Evolutionary conservation across 164 flowering plant genomes (phyloP), one percentile per base, ranked within the genome.

Genomic region (Stephania yunnanensis): DNA sequence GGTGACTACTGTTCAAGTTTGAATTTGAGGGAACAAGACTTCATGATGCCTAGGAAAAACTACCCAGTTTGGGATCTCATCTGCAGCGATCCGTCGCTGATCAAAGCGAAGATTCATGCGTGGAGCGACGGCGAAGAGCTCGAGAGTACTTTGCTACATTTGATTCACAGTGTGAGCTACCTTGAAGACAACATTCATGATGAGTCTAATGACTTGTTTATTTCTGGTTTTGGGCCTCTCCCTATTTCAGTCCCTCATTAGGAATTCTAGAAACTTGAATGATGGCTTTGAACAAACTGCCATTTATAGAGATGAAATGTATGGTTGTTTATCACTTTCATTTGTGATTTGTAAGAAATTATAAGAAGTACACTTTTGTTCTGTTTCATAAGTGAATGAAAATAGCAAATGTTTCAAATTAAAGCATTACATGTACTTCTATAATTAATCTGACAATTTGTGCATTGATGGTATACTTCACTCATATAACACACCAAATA

Each of bases 41-140:
- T 73, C 82, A 92, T 93, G 72, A 89, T 95, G 97, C 97, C 98
- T 10, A 87, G 97, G 82, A 90, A 86, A 83, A 74, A 83, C 22
- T 92, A 82, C 79, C 87, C 95, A 22, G 77, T 95, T 11, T 88
- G 86, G 90, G 69, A 86, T 15, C 82, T 78, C 36, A 87, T 95
- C 55, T 45, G 55, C 75, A 69, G 31, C 4, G 80, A 88, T 68
- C 80, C 83, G 13, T 22, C 30, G 9, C 87, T 83, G 48, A 67
- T 93, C 53, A 86, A 86, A 78, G 97, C 97, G 45, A 48, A 81
- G 73, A 82, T 90, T 67, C 91, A 86, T 74, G 93, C 86, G 76
- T 95, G 98, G 98, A 84, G 77, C 73, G 68, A 81, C 46, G 94
- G 89, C 1, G 88, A 89, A 30, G 96, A 93, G 79, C 90, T 91